Percentiles rank a stretch among this genome's conserved stretches.
These are phyloP conservation scores for Carex myosuroides DNA, from an alignment of 176 grass and related monocot genomes.

Conservation along the genomic window DNA sequence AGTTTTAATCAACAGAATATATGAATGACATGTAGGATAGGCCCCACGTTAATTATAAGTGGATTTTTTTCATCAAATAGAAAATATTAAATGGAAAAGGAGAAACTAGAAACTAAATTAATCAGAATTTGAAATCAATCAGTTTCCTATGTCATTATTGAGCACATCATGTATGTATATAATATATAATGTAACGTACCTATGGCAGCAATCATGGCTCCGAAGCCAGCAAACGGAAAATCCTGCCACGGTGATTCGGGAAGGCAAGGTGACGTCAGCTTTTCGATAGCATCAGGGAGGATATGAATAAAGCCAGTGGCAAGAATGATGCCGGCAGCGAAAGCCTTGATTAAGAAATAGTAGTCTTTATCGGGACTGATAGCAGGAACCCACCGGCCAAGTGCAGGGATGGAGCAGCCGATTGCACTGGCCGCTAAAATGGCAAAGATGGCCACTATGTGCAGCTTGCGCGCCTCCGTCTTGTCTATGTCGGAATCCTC, in stretches of 20 bases:
- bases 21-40: no score
- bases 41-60: no score
- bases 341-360: constrained; percentile 20
- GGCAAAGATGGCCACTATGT: constrained; percentile 7
- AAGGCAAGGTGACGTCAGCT: constrained; percentile 52
- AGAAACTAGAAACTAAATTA: neutral
- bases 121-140: neutral
- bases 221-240: constrained; percentile 16
- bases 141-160: neutral
- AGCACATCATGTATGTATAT: neutral
- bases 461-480: neutral
- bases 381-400: neutral
- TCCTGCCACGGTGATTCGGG: constrained; percentile 26
- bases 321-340: constrained; percentile 14
- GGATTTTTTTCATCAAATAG: neutral
- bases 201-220: constrained; percentile 60
- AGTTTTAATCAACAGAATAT: no score
- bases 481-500: neutral
- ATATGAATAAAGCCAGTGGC: constrained; percentile 24
- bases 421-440: neutral
- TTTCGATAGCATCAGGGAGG: neutral
- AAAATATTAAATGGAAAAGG: neutral
- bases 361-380: neutral
- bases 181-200: neutral
- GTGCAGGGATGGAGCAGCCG: constrained; percentile 1